Base-by-base conservation (phyloP, 2,329 filamentous ascomycete genomes). In the Venturiaceae sp. region DNA sequence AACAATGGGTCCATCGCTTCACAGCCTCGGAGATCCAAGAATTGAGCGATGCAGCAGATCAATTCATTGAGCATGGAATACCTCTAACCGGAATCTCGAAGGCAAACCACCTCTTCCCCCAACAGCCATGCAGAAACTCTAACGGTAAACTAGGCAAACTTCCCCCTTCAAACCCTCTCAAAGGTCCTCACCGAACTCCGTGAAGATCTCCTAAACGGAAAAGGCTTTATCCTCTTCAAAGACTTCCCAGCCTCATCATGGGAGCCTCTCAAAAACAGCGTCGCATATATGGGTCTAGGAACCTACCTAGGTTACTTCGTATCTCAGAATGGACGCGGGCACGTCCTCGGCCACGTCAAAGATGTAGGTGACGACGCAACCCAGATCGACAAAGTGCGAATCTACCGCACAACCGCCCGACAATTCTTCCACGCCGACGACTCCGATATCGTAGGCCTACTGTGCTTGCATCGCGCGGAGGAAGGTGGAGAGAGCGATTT, bases 171-270 rank as follows among this genome's bases (percentile, higher is more conserved):
- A 2, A 76, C 72, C 14, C 77, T 89, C 39, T 72, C 76, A 8
- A 63, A 67, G 2, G 78, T 82, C 58, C 74, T 89, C 19, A 71
- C 70, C 5, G 71, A 77, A 2, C 77, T 89, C 61, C 80, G 83
- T 54, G 75, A 80, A 19, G 86, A 88, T 62, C 75, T 88, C n/a
- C 72, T 95, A 58, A 83, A 95, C 68, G 90, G 89, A 63, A 94
- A 94, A 67, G 91, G 91, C 16, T 95, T 95, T 74, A 87, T 94
- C 62, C 80, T 95, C 14, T 94, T 95, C 78, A 95, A 94, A 70
- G 84, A 87, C 55, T 86, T 95, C 69, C 90, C 90, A 1, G 88
- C 91, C 1, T 67, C 80, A 46, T 69, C 81, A 72, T 96, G 91
- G 91, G 84, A 86, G 0, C 82, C 83, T 56, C 81, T 84, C 69